Percentiles rank a stretch among this genome's conserved stretches.
phyloP scores from a whole-genome alignment of 345 rosid genomes.

The Raphanus raphanistrum region DNA sequence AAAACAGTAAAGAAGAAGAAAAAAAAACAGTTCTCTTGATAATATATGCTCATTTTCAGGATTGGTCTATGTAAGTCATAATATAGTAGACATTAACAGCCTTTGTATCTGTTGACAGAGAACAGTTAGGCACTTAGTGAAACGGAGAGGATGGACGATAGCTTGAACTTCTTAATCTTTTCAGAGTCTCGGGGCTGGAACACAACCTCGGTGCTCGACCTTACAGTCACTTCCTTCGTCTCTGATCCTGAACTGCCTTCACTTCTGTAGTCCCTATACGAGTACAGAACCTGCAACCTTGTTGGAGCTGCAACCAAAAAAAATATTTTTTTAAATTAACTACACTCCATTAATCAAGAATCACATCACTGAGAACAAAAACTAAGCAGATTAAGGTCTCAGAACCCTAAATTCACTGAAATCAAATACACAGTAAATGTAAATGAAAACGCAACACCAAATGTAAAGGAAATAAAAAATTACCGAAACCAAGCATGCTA shows the following conservation, averaged over 20 bases:
- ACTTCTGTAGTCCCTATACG: constrained; percentile 75
- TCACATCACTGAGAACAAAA: background rate
- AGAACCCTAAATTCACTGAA: background rate
- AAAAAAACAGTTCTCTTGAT: background rate
- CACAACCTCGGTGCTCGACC: constrained; percentile 74
- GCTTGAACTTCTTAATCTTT: constrained; percentile 72
- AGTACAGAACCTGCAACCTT: constrained; percentile 75
- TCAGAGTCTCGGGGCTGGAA: constrained; percentile 61
- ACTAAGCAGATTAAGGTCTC: background rate
- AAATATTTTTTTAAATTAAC: background rate
- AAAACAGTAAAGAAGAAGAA: background rate
- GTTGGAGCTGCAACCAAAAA: constrained; percentile 59
- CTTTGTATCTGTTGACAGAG: background rate
- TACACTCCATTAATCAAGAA: background rate
- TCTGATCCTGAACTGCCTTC: constrained; percentile 76
- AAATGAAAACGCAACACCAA: no score
- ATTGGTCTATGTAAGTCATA: constrained; percentile 1
- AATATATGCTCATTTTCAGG: background rate
- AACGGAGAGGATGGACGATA: constrained; percentile 69
- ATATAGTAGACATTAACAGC: background rate
- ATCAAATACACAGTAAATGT: background rate
- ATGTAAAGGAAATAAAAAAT: background rate
- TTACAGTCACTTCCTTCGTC: constrained; percentile 69
- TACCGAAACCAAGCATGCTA: constrained; percentile 96
- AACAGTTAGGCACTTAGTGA: constrained; percentile 64